Base-by-base conservation (phyloP, 78 protist species). In the Dictyostelium intermedium region DNA sequence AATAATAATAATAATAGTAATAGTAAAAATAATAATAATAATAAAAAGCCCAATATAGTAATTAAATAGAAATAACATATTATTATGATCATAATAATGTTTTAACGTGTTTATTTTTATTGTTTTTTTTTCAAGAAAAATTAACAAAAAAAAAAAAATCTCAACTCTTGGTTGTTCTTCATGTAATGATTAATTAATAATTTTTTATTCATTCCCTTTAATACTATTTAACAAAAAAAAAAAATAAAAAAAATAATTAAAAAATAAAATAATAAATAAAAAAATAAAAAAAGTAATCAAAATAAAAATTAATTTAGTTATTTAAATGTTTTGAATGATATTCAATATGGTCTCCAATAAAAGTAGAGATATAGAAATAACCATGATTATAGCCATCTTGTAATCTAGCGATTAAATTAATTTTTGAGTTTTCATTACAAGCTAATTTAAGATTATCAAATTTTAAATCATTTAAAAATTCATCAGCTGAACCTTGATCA, bases 381-480 rank as follows among this genome's bases (percentile, higher is more conserved):
- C 87, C 56, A 97, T 98, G 99, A 76, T 97, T 98, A 74, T 98
- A 98, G 18, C 98, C 98, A 1, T 83, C 95, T 41, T 96, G 96
- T 76, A 35, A 13, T 34, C 95, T 72, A 8, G 91, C 61, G 9
- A 30, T 85, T 11, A 91, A 66, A 11, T 47, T 35, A 7, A 78
- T 30, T 5, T 76, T 25, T 18, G 61, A 56, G 23, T 14, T 37
- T 60, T 53, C 47, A 34, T 72, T 72, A 25, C 82, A 72, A n/a
- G 61, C 43, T 1, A 18, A 83, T n/a, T 14, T 2, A 14, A 83
- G 25, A 10, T 4, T 41, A 9, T 66, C 72, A 27, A 79, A 69
- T 16, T 34, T 39, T 4, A 84, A 30, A 25, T 45, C 50, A 10
- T 27, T 30, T 2, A 78, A 23, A 86, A 77, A 83, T 43, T 73